Evolutionary conservation across 495 filamentous ascomycete species (phyloP).

Genomic region (Neurospora sp.): DNA sequence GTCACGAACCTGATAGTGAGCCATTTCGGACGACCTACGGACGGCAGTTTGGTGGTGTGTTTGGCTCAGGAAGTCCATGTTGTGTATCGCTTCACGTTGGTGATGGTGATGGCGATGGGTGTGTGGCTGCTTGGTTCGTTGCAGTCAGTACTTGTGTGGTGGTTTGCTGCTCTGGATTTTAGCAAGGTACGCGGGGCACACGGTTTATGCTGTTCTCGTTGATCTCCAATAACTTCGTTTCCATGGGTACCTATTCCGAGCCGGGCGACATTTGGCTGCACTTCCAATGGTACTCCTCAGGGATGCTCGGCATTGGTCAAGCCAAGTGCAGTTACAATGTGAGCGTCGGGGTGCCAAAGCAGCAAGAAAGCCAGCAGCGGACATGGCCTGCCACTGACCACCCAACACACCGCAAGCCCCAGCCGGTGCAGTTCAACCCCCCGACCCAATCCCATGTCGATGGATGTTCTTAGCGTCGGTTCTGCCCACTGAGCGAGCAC

Average conservation of each 20-base stretch:
- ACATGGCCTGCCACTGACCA: neutral
- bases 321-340: neutral
- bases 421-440: neutral
- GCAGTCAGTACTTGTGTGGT: neutral
- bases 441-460: neutral
- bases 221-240: neutral
- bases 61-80: neutral
- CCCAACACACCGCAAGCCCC: neutral
- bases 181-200: neutral
- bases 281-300: neutral
- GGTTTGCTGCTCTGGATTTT: neutral
- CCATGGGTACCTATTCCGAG: neutral
- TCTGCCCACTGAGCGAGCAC: neutral
- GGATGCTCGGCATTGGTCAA: neutral
- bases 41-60: neutral
- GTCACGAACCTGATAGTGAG: neutral
- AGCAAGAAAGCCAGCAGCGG: neutral
- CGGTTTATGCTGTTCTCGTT: neutral
- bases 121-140: neutral
- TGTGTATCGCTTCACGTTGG: neutral
- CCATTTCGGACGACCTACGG: neutral
- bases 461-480: neutral
- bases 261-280: neutral
- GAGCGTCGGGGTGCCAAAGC: neutral
- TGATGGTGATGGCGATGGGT: neutral